Conservation (phyloP, 106 monocot genomes). For the Allium fistulosum region DNA sequence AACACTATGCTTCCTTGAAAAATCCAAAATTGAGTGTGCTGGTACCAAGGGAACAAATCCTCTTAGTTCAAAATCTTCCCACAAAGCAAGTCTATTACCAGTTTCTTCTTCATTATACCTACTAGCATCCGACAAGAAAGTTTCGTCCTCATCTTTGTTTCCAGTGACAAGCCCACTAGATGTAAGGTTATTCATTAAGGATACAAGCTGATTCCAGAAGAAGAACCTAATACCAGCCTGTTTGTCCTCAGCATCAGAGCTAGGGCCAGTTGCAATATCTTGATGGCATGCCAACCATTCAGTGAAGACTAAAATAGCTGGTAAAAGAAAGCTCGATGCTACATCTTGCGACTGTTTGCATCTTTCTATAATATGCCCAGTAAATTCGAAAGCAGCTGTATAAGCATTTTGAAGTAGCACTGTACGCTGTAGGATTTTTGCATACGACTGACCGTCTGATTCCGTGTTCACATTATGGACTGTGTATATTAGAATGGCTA, state of each 20-base stretch:
- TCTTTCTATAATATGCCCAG: slow-evolving; percentile 62
- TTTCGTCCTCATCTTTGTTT: slow-evolving; percentile 34
- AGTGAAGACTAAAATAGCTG: slow-evolving; percentile 74
- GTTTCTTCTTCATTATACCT: slow-evolving; percentile 81
- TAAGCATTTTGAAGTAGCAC: slow-evolving; percentile 85
- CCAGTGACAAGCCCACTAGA: slow-evolving; percentile 36
- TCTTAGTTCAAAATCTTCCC: slow-evolving; percentile 97
- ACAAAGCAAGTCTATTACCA: slow-evolving; percentile 72
- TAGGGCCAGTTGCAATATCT: slow-evolving; percentile 45
- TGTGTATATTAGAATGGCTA: slow-evolving; percentile 85
- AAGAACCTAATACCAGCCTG: slow-evolving; percentile 55
- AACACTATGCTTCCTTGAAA: slow-evolving; percentile 66
- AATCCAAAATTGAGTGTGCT: slow-evolving; percentile 91
- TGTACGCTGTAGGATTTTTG: slow-evolving; percentile 80
- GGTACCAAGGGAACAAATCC: slow-evolving; percentile 76
- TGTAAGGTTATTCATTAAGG: slow-evolving; percentile 73
- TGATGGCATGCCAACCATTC: slow-evolving; percentile 90
- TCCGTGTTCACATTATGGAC: slow-evolving; percentile 83
- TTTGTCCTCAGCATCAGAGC: slow-evolving; percentile 61
- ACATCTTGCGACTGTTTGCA: slow-evolving; percentile 52
- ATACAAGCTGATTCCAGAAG: slow-evolving; percentile 76
- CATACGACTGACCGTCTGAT: slow-evolving; percentile 78
- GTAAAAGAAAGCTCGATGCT: slow-evolving; percentile 74
- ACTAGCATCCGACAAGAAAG: slow-evolving; percentile 52
- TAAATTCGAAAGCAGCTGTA: slow-evolving; percentile 77